Evolutionary conservation across 805 yeast species (phyloP).

Genomic region (Tetrapisispora namnaoensis): DNA sequence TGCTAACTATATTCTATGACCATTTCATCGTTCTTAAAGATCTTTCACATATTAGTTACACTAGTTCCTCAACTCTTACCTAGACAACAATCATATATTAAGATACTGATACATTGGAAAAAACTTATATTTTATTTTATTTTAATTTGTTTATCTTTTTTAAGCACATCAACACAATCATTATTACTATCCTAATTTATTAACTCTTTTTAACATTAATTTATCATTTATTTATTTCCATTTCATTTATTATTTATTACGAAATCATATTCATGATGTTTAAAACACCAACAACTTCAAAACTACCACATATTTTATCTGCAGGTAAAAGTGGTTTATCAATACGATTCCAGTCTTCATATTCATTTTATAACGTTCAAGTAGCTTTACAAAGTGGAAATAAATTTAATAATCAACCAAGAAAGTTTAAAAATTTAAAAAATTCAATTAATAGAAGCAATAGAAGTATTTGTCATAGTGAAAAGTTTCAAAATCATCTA

Average conservation of each 20-base stretch:
- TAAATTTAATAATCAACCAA: background rate
- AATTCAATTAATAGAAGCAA: slow-evolving; percentile 1
- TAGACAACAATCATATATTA: too few species aligned
- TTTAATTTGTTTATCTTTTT: too few species aligned
- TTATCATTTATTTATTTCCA: background rate
- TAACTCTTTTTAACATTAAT: background rate
- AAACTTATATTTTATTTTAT: too few species aligned
- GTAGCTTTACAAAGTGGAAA: slow-evolving; percentile 1
- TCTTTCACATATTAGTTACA: too few species aligned
- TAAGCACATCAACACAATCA: background rate
- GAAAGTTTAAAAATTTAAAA: background rate
- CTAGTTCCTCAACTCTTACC: too few species aligned
- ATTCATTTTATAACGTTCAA: slow-evolving; percentile 1
- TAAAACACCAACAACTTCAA: background rate
- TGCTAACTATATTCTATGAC: too few species aligned
- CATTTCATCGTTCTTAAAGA: too few species aligned
- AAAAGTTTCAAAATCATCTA: background rate
- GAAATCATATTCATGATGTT: background rate
- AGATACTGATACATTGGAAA: too few species aligned
- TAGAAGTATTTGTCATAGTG: slow-evolving; percentile 2
- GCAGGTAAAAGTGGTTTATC: background rate
- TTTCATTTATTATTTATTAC: background rate
- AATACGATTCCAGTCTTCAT: slow-evolving; percentile 1
- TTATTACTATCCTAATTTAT: too few species aligned
- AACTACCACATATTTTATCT: background rate